Evolutionary conservation across 805 yeast species (phyloP), one percentile per base, ranked within the genome.

Genomic region (Zygotorulaspora florentina): DNA sequence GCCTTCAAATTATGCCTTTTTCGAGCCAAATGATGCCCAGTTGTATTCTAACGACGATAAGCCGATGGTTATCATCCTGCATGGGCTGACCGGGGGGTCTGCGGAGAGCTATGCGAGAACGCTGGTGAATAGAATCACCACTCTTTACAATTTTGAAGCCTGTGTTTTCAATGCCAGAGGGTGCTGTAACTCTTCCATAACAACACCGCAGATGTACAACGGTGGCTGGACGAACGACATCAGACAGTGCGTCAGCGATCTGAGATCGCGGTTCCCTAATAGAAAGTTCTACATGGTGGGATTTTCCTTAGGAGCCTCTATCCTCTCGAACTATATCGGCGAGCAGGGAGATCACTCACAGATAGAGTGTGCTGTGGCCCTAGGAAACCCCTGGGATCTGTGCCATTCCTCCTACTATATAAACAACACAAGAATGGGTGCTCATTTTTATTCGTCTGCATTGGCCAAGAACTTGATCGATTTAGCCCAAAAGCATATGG

Each of bases 81-180:
- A 87, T 59, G 96, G 96, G 0, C 74, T 87, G 31, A 82, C 86
- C 1, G 96, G 96, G 5, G 93, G 95, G 0, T 81, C 90, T n/a
- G 85, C 83, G 51, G 95, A 87, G 60, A 73, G 85, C 6, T 80
- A 87, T 58, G 79, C 87, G 35, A 73, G 93, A 18, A 74, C 85
- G 45, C 59, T 82, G 30, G 74, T 79, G 13, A 66, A 70, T 36
- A 59, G 65, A 17, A 59, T 79, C 13, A 62, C 74, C 3, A 50
- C 55, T 3, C 31, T 46, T 2, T 59, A 56, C 39, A 55, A 69
- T 1, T 83, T 85, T 71, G 90, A 83, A 51, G 72, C 78, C 7
- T 79, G 79, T 35, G 93, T 87, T 15, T 67, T 85, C 49, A 86
- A 85, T 59, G 69, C 82, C 3, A 70, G 96, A 40, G 95, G 95